These are phyloP conservation scores for Calonectria hawksworthii DNA, from an alignment of 2,329 filamentous ascomycete genomes.

Conservation along the genomic window DNA sequence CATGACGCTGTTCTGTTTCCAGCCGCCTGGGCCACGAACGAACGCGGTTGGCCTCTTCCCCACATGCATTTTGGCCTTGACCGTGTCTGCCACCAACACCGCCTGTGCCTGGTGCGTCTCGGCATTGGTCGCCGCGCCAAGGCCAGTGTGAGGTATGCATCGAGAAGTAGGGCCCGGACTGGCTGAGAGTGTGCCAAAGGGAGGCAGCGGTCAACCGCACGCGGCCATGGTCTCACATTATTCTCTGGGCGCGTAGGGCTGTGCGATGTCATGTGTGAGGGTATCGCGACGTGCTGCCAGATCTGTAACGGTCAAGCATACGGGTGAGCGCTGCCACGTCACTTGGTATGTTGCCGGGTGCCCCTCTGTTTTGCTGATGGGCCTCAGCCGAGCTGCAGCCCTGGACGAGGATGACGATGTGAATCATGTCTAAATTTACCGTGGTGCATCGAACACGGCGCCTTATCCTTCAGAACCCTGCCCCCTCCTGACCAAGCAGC, in stretches of 20 bases:
- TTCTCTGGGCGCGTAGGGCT: conserved; percentile 1
- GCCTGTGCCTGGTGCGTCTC: not conserved
- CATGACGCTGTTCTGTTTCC: conserved; percentile 42
- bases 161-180: not conserved
- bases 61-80: conserved; percentile 32
- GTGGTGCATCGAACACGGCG: conserved; percentile 37
- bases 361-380: conserved; percentile 24
- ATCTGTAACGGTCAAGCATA: conserved; percentile 31
- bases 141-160: not conserved
- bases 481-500: conserved; percentile 43
- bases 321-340: conserved; percentile 40
- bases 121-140: not conserved
- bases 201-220: not conserved
- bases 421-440: conserved; percentile 43
- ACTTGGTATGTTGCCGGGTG: conserved; percentile 21
- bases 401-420: conserved; percentile 34
- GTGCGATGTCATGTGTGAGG: conserved; percentile 29
- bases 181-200: not conserved
- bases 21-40: conserved; percentile 33
- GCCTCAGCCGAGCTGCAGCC: conserved; percentile 26
- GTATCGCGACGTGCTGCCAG: conserved; percentile 34
- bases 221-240: conserved; percentile 1
- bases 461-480: conserved; percentile 39
- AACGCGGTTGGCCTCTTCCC: conserved; percentile 43
- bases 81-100: not conserved